phyloP scores from a whole-genome alignment of 257 asterid genomes.

The Petrea volubilis region DNA sequence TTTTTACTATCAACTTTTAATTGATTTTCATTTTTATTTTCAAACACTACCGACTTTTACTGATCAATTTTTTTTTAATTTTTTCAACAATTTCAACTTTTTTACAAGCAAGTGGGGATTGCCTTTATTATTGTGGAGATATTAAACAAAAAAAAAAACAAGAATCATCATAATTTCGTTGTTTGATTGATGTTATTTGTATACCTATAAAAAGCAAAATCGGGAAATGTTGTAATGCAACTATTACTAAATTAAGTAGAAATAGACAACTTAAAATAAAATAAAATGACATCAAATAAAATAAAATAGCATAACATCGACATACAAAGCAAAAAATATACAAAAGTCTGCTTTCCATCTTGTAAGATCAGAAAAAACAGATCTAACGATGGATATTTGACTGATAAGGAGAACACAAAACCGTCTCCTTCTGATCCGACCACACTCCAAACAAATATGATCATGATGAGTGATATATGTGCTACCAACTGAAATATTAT shows the following conservation, averaged over 20 bases:
- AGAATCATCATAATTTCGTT: neutral
- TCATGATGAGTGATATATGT: too few species aligned
- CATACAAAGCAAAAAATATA: slow-evolving; percentile 1
- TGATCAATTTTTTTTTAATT: too few species aligned
- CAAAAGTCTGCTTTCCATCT: slow-evolving; percentile 30
- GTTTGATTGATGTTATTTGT: too few species aligned
- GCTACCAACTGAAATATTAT: too few species aligned
- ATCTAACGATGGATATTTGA: slow-evolving; percentile 36
- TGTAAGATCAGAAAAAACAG: slow-evolving; percentile 29
- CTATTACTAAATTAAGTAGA: neutral
- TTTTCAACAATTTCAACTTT: too few species aligned
- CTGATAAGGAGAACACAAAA: slow-evolving; percentile 56
- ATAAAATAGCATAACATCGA: neutral
- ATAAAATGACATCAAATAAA: neutral
- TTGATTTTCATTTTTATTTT: too few species aligned
- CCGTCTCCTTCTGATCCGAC: slow-evolving; percentile 39
- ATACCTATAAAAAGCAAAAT: neutral
- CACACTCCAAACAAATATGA: neutral
- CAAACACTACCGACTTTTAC: too few species aligned
- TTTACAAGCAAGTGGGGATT: too few species aligned
- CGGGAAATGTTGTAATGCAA: slow-evolving; percentile 2
- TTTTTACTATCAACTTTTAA: too few species aligned
- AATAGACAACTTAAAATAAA: neutral
- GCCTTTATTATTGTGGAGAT: too few species aligned
- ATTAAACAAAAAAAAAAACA: too few species aligned